A percentile compares a stretch with the other conserved stretches of the same genome.
Evolutionary conservation across 768 basidiomycete genomes (phyloP).

Genomic region (Mrakia gelida): DNA sequence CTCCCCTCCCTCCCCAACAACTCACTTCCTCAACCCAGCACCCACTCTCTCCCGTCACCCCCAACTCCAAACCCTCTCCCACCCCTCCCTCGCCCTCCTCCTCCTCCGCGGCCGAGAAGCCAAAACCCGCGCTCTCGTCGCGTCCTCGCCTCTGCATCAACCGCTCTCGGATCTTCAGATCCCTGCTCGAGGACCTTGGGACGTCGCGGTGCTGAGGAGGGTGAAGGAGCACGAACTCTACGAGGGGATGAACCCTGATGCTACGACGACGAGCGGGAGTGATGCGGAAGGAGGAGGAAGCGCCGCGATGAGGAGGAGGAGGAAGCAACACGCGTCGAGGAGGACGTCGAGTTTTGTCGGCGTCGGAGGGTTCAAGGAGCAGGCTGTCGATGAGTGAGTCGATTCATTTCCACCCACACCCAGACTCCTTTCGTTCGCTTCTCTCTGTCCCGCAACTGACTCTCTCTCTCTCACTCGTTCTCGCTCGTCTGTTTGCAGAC

Average conservation of each 20-base stretch:
- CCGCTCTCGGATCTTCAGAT: conserved; percentile 60
- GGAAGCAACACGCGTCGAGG: no score
- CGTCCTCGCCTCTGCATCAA: conserved; percentile 79
- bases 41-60: not conserved
- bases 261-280: conserved; percentile 33
- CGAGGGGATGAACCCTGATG: conserved; percentile 37
- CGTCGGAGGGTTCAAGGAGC: conserved; percentile 53
- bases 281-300: conserved; percentile 25
- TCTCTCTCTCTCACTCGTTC: not conserved
- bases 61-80: conserved; percentile 51
- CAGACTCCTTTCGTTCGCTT: not conserved
- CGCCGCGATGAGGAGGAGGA: not conserved
- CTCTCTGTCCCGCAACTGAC: not conserved
- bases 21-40: not conserved
- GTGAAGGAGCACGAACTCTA: conserved; percentile 51
- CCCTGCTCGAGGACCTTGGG: conserved; percentile 62
- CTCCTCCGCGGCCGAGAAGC: conserved; percentile 76
- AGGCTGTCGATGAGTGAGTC: conserved; percentile 78
- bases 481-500: conserved; percentile 30
- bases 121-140: conserved; percentile 67
- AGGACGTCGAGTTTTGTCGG: not conserved
- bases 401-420: not conserved
- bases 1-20: not conserved
- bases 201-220: conserved; percentile 63
- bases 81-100: conserved; percentile 69